Conservation (phyloP, 148 eudicot genomes). For the Arctostaphylos glauca region DNA sequence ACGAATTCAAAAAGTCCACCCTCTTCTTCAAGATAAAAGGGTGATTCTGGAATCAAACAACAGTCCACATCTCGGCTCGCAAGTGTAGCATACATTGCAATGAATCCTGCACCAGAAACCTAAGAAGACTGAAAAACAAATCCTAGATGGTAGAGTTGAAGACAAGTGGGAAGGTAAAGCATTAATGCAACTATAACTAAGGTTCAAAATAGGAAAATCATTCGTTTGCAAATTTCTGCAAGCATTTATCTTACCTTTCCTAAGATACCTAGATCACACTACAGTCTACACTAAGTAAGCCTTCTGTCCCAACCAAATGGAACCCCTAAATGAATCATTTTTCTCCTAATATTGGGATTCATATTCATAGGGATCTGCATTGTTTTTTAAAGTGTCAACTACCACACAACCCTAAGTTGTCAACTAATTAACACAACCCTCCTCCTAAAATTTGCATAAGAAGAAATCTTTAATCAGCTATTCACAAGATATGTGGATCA, state of each 20-base stretch:
- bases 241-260: neutral
- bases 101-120: conserved; percentile 60
- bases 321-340: neutral
- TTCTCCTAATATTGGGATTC: neutral
- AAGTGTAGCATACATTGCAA: conserved; percentile 96
- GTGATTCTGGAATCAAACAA: conserved; percentile 97
- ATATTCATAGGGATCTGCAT: neutral
- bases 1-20: conserved; percentile 85
- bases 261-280: neutral
- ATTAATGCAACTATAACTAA: neutral
- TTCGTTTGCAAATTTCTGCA: neutral
- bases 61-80: conserved; percentile 97
- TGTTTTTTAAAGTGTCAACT: neutral
- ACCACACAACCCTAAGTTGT: neutral
- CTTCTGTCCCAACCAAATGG: neutral
- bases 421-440: neutral
- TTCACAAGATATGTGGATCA: no score
- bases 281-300: no score
- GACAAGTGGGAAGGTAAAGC: neutral
- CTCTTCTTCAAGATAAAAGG: conserved; percentile 81
- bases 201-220: neutral
- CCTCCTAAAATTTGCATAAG: neutral
- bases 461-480: neutral
- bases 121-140: conserved; percentile 12
- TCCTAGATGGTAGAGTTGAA: neutral